Evolutionary conservation across 78 protist species (phyloP).

Genomic region (Dictyostelium intermedium): DNA sequence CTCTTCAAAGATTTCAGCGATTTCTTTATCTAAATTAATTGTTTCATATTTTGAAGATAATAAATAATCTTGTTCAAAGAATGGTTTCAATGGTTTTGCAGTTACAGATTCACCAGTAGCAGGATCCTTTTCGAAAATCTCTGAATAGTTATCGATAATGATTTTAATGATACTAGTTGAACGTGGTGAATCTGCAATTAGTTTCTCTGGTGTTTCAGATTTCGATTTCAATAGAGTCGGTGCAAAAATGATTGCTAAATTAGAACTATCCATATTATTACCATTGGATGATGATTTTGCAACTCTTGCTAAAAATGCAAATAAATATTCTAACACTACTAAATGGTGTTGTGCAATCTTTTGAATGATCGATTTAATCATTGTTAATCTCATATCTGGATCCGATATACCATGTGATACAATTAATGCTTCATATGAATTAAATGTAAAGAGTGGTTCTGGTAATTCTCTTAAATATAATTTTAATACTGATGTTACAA

Average conservation of each 20-base stretch:
- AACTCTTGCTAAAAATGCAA: conserved; percentile 31
- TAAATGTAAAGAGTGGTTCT: conserved; percentile 85
- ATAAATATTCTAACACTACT: conserved; percentile 13
- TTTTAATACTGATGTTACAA: conserved; percentile 78
- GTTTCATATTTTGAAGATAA: conserved; percentile 21
- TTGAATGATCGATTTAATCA: not conserved
- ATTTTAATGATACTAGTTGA: conserved; percentile 9
- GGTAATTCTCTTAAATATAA: conserved; percentile 86
- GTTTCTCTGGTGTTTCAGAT: conserved; percentile 26
- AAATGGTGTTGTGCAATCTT: not conserved
- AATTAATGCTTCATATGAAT: conserved; percentile 63
- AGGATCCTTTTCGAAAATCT: conserved; percentile 49
- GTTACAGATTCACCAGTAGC: not conserved
- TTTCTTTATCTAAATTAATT: conserved; percentile 45
- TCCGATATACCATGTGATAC: conserved; percentile 21
- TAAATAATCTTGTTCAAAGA: conserved; percentile 14
- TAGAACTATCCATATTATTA: conserved; percentile 33
- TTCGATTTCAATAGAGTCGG: conserved; percentile 58
- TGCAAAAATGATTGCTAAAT: conserved; percentile 73
- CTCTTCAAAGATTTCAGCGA: conserved; percentile 33
- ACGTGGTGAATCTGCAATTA: conserved; percentile 18
- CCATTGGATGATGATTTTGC: not conserved
- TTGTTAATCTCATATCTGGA: conserved; percentile 10
- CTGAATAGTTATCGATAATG: conserved; percentile 4
- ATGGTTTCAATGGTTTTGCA: not conserved